phyloP scores from a whole-genome alignment of 2,329 filamentous ascomycete species.

The Paraconiothyrium brasiliense region DNA sequence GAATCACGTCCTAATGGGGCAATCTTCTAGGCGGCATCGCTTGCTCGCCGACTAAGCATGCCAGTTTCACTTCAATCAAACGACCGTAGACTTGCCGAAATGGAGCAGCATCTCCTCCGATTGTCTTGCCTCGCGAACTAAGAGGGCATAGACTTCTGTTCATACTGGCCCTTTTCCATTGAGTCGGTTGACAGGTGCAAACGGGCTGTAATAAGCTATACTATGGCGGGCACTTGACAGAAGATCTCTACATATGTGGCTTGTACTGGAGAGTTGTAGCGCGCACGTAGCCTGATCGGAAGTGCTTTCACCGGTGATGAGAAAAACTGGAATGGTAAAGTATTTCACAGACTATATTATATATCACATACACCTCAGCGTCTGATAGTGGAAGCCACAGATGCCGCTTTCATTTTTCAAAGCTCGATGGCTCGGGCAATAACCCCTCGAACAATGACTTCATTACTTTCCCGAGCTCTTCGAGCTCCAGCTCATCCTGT shows the following conservation, averaged over 20 bases:
- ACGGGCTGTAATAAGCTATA: no score
- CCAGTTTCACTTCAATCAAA: not conserved
- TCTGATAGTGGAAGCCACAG: not conserved
- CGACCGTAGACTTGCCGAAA: not conserved
- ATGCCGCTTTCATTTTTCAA: slow-evolving; percentile 23
- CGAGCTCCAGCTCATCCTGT: slow-evolving; percentile 46
- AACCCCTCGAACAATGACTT: slow-evolving; percentile 47
- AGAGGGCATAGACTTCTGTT: no score
- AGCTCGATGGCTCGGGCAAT: slow-evolving; percentile 32
- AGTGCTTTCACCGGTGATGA: no score
- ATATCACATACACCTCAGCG: not conserved
- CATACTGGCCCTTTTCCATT: no score
- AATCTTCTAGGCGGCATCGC: not conserved
- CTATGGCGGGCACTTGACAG: no score
- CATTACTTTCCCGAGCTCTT: slow-evolving; percentile 49
- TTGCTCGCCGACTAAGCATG: not conserved
- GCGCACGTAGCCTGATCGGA: no score
- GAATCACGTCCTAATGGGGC: not conserved
- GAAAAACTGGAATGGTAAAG: no score
- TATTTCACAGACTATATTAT: not conserved
- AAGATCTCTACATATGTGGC: no score
- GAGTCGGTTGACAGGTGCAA: no score
- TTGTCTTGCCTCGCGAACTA: no score
- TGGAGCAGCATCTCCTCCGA: no score
- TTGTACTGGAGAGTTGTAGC: no score